Conservation (phyloP, 306 rosid genomes). For the Lathyrus tuberosus region DNA sequence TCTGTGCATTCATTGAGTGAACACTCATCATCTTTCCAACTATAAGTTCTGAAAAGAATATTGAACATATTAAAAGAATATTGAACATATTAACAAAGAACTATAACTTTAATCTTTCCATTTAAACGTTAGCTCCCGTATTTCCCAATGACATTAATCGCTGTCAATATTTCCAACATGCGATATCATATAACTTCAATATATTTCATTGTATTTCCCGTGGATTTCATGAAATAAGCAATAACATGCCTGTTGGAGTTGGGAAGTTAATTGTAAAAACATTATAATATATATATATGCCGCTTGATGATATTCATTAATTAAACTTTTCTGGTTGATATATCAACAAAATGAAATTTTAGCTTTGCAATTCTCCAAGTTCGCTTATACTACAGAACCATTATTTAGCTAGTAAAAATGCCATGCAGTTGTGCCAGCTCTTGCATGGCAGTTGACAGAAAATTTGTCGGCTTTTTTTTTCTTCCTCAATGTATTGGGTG, state of each 20-base stretch:
- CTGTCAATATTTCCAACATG: background rate
- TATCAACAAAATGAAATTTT: constrained; percentile 9
- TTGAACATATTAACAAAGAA: constrained; percentile 12
- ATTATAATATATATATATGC: constrained; percentile 8
- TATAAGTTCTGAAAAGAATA: constrained; percentile 1
- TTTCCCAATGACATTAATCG: background rate
- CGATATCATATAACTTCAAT: constrained; percentile 6
- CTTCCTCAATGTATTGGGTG: background rate
- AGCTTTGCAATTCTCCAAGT: constrained; percentile 17
- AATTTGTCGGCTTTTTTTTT: constrained; percentile 1
- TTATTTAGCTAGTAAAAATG: constrained; percentile 18
- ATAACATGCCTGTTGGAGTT: background rate
- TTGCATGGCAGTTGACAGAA: constrained; percentile 12
- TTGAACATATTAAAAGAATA: constrained; percentile 12
- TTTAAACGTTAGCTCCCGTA: background rate
- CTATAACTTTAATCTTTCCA: constrained; percentile 2
- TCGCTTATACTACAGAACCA: constrained; percentile 4
- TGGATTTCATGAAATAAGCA: constrained; percentile 25
- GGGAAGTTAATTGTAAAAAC: constrained; percentile 14
- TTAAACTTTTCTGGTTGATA: constrained; percentile 21
- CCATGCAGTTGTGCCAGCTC: background rate
- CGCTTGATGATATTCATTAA: constrained; percentile 15
- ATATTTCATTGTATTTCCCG: background rate
- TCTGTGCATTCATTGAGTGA: constrained; percentile 21
- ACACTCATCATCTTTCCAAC: background rate